A percentile compares a stretch with the other conserved stretches of the same genome.
Evolutionary conservation across 2,329 filamentous ascomycete genomes (phyloP).

Genomic region (Fusarium secorum): DNA sequence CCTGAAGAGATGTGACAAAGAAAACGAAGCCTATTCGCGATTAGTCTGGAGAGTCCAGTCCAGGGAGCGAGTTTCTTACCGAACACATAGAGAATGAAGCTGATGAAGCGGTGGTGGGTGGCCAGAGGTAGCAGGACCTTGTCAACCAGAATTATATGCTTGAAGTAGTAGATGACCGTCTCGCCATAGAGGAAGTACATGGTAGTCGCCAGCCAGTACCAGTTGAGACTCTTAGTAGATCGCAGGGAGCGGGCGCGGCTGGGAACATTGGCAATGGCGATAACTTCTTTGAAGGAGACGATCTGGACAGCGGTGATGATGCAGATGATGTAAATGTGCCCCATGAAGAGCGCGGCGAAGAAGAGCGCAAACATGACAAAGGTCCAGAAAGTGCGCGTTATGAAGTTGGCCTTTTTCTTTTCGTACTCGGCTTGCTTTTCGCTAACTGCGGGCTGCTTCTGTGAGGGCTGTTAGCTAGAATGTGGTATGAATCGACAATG

Average conservation of each 20-base stretch:
- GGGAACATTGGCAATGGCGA: constrained; percentile 94
- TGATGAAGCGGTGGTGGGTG: constrained; percentile 98
- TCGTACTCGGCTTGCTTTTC: constrained; percentile 76
- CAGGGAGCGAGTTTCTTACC: constrained; percentile 61
- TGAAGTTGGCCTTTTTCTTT: constrained; percentile 98
- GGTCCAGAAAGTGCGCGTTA: constrained; percentile 96
- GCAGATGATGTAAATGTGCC: constrained; percentile 95
- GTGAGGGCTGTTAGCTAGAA: background rate
- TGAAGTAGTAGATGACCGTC: constrained; percentile 99
- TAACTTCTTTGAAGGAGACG: constrained; percentile 98
- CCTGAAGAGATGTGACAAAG: constrained; percentile 93
- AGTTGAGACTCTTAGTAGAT: constrained; percentile 96
- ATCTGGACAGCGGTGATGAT: constrained; percentile 95
- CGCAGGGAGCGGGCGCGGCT: constrained; percentile 88
- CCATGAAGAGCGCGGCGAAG: constrained; percentile 91
- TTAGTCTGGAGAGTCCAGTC: constrained; percentile 18
- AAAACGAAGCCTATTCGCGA: constrained; percentile 83
- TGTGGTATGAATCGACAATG: background rate
- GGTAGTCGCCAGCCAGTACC: constrained; percentile 98
- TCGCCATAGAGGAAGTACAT: constrained; percentile 99
- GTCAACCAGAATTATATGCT: constrained; percentile 96
- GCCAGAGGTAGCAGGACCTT: constrained; percentile 90
- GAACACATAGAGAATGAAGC: constrained; percentile 97
- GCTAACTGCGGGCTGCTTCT: constrained; percentile 55
- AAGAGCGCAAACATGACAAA: constrained; percentile 96